A percentile compares a stretch with the other conserved stretches of the same genome.
Conservation (phyloP, 1,284 basidiomycete genomes). For the Phylloboletellus chloephorus region DNA sequence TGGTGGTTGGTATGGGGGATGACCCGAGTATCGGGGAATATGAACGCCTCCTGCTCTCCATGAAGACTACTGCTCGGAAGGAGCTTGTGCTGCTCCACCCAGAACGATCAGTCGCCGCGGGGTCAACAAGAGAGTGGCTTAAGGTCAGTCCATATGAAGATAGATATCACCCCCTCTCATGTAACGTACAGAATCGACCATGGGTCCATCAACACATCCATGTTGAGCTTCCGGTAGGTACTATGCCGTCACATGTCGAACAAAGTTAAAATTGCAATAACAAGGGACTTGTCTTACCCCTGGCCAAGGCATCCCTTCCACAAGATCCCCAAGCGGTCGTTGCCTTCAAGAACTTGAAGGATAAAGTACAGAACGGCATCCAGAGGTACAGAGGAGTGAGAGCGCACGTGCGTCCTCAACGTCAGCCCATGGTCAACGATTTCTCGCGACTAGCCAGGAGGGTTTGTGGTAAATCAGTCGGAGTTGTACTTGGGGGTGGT, state of each 20-base stretch:
- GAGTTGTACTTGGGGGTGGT: constrained; percentile 92
- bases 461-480: constrained; percentile 90
- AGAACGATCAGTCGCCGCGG: constrained; percentile 83
- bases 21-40: constrained; percentile 89
- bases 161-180: constrained; percentile 5
- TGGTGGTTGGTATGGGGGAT: constrained; percentile 93
- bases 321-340: constrained; percentile 88
- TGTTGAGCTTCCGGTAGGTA: constrained; percentile 74
- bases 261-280: constrained; percentile 1
- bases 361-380: constrained; percentile 85
- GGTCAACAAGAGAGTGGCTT: constrained; percentile 94
- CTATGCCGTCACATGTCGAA: neutral
- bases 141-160: constrained; percentile 52
- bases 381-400: constrained; percentile 77
- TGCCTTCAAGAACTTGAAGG: constrained; percentile 86
- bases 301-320: constrained; percentile 52
- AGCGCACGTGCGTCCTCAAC: constrained; percentile 67
- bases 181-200: constrained; percentile 65
- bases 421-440: constrained; percentile 81
- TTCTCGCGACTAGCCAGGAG: constrained; percentile 90
- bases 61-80: constrained; percentile 97
- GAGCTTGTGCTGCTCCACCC: constrained; percentile 94
- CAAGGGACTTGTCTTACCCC: constrained; percentile 60
- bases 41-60: constrained; percentile 84
- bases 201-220: constrained; percentile 95